Conservation (phyloP, 2,329 filamentous ascomycete species). For the Alternaria brassicae region DNA sequence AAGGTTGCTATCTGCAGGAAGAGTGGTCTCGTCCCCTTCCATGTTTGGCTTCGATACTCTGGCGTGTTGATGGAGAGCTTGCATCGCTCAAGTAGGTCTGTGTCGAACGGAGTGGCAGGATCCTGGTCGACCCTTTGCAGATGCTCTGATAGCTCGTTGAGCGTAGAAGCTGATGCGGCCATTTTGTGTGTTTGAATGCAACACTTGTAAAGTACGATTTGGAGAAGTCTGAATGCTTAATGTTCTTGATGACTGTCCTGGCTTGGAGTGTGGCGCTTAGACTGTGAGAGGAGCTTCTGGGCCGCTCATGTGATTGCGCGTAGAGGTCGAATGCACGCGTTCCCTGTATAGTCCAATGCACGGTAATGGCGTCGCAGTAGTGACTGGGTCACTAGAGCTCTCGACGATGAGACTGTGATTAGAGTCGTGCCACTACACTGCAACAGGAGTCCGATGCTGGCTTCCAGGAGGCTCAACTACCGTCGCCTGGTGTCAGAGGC, state of each 20-base stretch:
- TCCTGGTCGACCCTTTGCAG: conserved; percentile 55
- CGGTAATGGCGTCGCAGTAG: conserved; percentile 1
- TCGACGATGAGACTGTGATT: background rate
- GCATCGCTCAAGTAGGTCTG: conserved; percentile 59
- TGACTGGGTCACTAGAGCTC: background rate
- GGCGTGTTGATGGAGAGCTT: conserved; percentile 52
- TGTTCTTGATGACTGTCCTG: background rate
- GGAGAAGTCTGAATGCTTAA: background rate
- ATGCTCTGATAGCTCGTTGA: conserved; percentile 51
- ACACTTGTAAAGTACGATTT: background rate
- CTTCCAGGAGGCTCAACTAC: no score
- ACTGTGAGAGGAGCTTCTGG: conserved; percentile 36
- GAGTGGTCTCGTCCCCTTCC: conserved; percentile 44
- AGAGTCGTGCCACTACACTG: background rate
- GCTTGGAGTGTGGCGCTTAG: conserved; percentile 18
- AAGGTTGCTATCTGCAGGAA: conserved; percentile 59
- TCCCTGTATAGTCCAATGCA: conserved; percentile 15
- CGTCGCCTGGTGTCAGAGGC: background rate
- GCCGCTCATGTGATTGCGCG: conserved; percentile 42
- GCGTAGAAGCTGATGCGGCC: conserved; percentile 26
- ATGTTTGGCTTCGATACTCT: conserved; percentile 37
- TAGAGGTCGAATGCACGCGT: conserved; percentile 21
- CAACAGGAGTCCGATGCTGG: background rate
- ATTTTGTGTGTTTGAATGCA: conserved; percentile 20
- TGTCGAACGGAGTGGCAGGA: conserved; percentile 56